Base-by-base conservation (phyloP, 352 stramenopile species). In the Globisporangium lucens region DNA sequence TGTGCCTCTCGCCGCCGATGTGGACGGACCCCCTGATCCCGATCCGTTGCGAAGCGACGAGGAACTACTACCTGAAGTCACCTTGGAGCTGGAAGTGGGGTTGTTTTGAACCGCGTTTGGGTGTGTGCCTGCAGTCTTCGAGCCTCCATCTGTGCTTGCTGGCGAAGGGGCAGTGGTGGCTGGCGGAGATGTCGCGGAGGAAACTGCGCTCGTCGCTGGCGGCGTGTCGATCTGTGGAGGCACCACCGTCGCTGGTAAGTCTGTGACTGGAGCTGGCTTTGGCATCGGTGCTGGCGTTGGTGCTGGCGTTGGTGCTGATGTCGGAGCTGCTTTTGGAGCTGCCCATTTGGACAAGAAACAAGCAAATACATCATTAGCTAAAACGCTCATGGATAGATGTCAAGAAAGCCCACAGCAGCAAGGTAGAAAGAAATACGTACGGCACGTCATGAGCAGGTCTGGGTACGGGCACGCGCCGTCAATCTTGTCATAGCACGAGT, bases 401-500 rank as follows among this genome's bases (percentile, higher is more conserved):
- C 24, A 24, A 24, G 24, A 24, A 24, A n/a, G 36, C 10, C 15
- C 36, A 15, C 0, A 43, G 36, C 13, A 43, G 41, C 41, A 17
- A 4, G 12, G 5, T 41, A 30, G 3, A 7, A 38, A 30, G 3
- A 7, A 38, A 17, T 8, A 76, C 70, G 10, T 73, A 73, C 63
- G 51, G 47, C 77, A 84, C 30, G 73, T 68, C 24, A 69, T 62
- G 27, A 82, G 59, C 4, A 69, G 61, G 60, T 85, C 75, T 4
- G 63, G 59, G 61, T 77, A 87, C 58, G 79, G 79, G 52, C 79
- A 87, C 27, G 41, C 64, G 69, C 58, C 70, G 65, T 64, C 65
- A 56, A 85, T 67, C 74, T 79, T 67, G 69, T 72, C 71, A 70
- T 91, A 93, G 79, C 85, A 93, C 22, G 83, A 91, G 68, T 77